A percentile compares a stretch with the other conserved stretches of the same genome.
These are phyloP conservation scores for Neurospora sp. DNA, from an alignment of 495 filamentous ascomycete genomes.

Conservation along the genomic window DNA sequence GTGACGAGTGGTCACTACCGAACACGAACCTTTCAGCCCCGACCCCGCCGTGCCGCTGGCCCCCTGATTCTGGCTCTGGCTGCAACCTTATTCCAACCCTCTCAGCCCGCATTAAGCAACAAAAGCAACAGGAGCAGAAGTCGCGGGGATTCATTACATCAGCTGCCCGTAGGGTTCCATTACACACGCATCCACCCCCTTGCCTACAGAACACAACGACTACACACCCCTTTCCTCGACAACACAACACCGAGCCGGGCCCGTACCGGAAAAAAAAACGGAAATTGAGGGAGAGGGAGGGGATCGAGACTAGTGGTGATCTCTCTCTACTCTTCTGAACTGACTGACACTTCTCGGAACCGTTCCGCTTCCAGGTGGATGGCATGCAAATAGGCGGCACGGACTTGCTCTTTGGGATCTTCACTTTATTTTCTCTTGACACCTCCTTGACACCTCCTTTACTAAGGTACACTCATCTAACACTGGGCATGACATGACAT, in stretches of 20 bases:
- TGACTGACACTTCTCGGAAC: background rate
- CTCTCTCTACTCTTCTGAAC: background rate
- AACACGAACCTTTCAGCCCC: background rate
- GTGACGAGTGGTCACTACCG: background rate
- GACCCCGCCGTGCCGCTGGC: background rate
- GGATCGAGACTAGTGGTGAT: background rate
- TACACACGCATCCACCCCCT: background rate
- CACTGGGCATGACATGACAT: background rate
- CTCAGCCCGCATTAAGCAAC: background rate
- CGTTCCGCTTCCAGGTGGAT: background rate
- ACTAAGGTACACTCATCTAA: background rate
- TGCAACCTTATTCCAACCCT: background rate
- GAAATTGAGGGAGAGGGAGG: background rate
- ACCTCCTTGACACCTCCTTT: background rate
- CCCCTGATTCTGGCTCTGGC: background rate
- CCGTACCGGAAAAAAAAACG: background rate
- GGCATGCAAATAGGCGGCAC: background rate
- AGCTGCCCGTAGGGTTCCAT: background rate
- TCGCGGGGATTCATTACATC: background rate
- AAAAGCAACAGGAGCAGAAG: background rate
- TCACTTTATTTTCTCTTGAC: background rate
- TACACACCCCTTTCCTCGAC: background rate
- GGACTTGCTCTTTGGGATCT: background rate
- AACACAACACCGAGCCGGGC: background rate
- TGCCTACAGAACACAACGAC: background rate